Conservation (phyloP, 352 stramenopile genomes). For the Phytophthora lateralis region DNA sequence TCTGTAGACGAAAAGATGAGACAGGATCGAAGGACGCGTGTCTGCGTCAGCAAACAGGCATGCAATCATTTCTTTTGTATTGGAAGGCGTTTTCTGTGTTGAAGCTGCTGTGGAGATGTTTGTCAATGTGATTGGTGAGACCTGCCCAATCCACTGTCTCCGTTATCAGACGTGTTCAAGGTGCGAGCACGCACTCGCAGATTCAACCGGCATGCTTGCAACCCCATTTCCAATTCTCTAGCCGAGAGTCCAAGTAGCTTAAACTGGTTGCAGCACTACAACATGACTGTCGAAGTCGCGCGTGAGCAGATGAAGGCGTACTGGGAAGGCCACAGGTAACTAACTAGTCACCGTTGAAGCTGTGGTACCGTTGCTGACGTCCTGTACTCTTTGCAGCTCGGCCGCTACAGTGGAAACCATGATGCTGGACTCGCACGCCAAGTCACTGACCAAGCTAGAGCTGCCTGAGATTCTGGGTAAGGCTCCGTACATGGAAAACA, state of each 20-base stretch:
- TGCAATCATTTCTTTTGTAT: constrained; percentile 9
- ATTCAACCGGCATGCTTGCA: constrained; percentile 6
- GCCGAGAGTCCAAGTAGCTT: constrained; percentile 13
- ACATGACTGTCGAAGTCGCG: constrained; percentile 53
- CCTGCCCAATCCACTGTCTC: constrained; percentile 14
- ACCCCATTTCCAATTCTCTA: constrained; percentile 21
- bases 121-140: constrained; percentile 18
- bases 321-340: constrained; percentile 64
- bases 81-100: neutral
- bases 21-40: constrained; percentile 12
- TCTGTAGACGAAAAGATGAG: constrained; percentile 23
- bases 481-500: constrained; percentile 53
- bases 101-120: constrained; percentile 11
- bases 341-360: neutral
- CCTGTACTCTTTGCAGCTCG: constrained; percentile 13
- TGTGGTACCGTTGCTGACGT: neutral
- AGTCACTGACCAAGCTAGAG: constrained; percentile 67
- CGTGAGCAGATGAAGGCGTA: constrained; percentile 78
- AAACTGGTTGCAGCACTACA: constrained; percentile 1
- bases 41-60: constrained; percentile 4
- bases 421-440: constrained; percentile 83
- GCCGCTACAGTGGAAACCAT: constrained; percentile 77
- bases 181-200: neutral
- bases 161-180: constrained; percentile 22
- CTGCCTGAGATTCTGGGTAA: constrained; percentile 75